Base-by-base conservation (phyloP, 805 yeast genomes). In the Candida tallmaniae region DNA sequence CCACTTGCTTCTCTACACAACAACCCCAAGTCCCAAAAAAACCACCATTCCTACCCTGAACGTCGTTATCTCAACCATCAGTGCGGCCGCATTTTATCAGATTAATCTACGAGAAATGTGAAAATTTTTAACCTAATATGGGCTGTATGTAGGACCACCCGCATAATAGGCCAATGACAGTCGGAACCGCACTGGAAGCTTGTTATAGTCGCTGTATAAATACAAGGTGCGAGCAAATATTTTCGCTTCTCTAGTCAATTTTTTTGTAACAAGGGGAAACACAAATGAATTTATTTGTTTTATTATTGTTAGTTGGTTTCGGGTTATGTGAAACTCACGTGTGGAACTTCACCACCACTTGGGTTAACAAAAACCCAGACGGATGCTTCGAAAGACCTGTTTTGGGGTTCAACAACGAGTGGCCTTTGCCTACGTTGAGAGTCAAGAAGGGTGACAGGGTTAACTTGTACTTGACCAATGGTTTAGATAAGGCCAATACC, bases 341-440 rank as follows among this genome's bases (percentile, higher is more conserved):
- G 9, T 81, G 66, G 70, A 72, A 76, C 58, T 83, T 75, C 76
- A 70, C 79, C 26, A 70, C 85, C 7, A 73, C 76, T 4, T 76
- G 80, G 83, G 83, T 72, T 47, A 59, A 46, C 66, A 83, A 79
- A 5, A 79, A 76, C 47, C 87, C 87, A 4, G 89, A 82, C 58
- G 86, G 86, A 4, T 52, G 62, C 16, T 54, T 58, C 22, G 73
- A 65, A 32, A 72, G 81, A 45, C 61, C 59, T 21, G 76, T 81
- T 48, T 73, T 83, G 38, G 83, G 86, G 1, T 78, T 81, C 52
- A 81, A 83, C 51, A 76, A 74, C 19, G 50, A 75, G 17, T 81
- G 87, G 79, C 97, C 97, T 40, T 78, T 93, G 73, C 98, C 98
- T n/a, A 73, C 73, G 34, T 62, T 90, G 46, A 68, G 75, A 31